phyloP scores from a whole-genome alignment of 768 basidiomycete genomes.

The Lentinus tigrinus region DNA sequence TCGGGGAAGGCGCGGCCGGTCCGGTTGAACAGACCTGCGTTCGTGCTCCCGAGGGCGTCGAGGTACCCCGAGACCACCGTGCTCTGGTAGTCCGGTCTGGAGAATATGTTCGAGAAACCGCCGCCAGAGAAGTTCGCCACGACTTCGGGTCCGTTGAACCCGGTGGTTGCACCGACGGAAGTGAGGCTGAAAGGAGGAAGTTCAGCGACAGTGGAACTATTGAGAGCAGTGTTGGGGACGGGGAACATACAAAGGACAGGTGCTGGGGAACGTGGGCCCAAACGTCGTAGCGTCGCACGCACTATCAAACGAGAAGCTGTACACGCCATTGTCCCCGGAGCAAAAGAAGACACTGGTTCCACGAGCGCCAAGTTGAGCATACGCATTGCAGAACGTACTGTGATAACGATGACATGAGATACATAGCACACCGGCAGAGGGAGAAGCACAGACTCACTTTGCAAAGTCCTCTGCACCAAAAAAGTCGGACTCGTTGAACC shows the following conservation, averaged over 20 bases:
- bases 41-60: slow-evolving; percentile 25
- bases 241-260: slow-evolving; percentile 33
- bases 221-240: neutral
- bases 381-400: neutral
- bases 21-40: slow-evolving; percentile 29
- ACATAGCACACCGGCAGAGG: no score
- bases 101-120: slow-evolving; percentile 36
- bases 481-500: slow-evolving; percentile 27
- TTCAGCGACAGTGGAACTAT: neutral
- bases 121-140: slow-evolving; percentile 32
- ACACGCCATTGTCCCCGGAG: slow-evolving; percentile 32
- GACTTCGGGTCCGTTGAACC: slow-evolving; percentile 27
- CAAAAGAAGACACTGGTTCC: neutral
- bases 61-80: slow-evolving; percentile 37
- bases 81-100: slow-evolving; percentile 36
- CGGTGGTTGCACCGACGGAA: slow-evolving; percentile 35
- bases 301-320: slow-evolving; percentile 21
- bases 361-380: neutral
- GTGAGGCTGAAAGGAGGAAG: slow-evolving; percentile 25
- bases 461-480: slow-evolving; percentile 16
- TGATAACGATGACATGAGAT: no score
- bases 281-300: slow-evolving; percentile 40
- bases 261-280: slow-evolving; percentile 34
- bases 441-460: neutral
- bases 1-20: slow-evolving; percentile 48